Base-by-base conservation (phyloP, 208 protist genomes). In the Leishmania arabica region DNA sequence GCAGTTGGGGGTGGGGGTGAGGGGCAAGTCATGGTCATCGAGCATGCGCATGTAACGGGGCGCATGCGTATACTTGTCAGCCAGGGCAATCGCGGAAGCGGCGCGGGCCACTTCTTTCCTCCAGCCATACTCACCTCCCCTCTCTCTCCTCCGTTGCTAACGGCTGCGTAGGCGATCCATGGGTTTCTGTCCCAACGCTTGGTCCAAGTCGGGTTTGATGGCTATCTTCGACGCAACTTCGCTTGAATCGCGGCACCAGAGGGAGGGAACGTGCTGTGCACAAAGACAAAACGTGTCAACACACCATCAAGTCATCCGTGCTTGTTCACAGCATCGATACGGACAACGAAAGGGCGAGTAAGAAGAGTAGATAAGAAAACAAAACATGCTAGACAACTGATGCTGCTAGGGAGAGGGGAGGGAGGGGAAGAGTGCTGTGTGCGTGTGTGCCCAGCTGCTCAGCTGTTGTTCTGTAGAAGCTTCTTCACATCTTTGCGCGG, bases 401-500 rank as follows among this genome's bases (percentile, higher is more conserved):
- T 64, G 58, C 27, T 70, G 65, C 27, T 15, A 21, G 24, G 34
- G 65, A 47, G 65, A 42, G 34, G 17, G 65, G 45, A 40, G 31
- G 34, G 17, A 27, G 13, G 13, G 31, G 65, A 2, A 15, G 34
- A 19, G 65, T 6, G 11, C 27, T 66, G 54, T n/a, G 54, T 64
- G 58, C 15, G 27, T 4, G 15, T 62, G 42, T 24, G 47, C 49
- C 9, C 42, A 34, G 40, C 15, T 27, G 45, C 65, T 83, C 64
- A 79, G 31, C 64, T 42, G 62, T 89, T 91, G 77, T 90, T 90
- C 78, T 91, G 91, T 24, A 96, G 78, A 37, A 95, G 73, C 77
- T 95, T 97, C 79, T 86, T 86, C 66, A 97, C 82, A 69, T 92
- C 84, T 86, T 90, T 92, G 27, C 77, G 72, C 15, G 92, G 90